Evolutionary conservation across 805 yeast genomes (phyloP).

Genomic region (Lachancea dasiensis): DNA sequence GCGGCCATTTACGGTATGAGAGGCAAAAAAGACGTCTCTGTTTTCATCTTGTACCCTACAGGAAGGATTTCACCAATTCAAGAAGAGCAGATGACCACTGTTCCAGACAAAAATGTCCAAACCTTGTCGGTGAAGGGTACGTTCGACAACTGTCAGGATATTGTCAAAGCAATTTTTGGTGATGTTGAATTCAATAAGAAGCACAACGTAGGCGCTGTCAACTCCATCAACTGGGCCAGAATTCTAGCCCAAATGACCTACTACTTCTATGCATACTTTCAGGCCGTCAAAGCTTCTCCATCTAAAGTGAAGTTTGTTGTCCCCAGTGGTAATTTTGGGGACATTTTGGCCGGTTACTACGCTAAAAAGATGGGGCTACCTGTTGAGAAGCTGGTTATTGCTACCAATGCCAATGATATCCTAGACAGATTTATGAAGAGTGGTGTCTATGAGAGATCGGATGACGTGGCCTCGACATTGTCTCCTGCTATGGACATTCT

Average conservation of each 20-base stretch:
- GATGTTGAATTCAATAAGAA: conserved; percentile 81
- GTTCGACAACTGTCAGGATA: conserved; percentile 96
- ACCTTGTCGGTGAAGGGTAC: conserved; percentile 93
- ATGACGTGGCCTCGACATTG: conserved; percentile 75
- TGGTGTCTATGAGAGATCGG: conserved; percentile 75
- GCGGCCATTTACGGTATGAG: conserved; percentile 98
- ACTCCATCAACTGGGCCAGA: conserved; percentile 99
- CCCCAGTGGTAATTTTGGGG: conserved; percentile 98
- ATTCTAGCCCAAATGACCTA: conserved; percentile 96
- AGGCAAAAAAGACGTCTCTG: conserved; percentile 96
- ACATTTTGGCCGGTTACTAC: conserved; percentile 91
- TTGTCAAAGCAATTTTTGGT: conserved; percentile 88
- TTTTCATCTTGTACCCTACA: conserved; percentile 92
- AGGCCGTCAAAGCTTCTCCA: conserved; percentile 38
- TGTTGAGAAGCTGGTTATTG: conserved; percentile 76
- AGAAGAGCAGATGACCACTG: conserved; percentile 98
- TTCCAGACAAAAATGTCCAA: conserved; percentile 86
- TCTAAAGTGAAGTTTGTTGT: conserved; percentile 76
- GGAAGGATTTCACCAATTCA: conserved; percentile 97
- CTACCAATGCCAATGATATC: conserved; percentile 94
- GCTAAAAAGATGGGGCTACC: conserved; percentile 97
- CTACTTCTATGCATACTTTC: conserved; percentile 89
- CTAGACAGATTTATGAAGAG: conserved; percentile 85
- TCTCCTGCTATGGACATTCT: conserved; percentile 99
- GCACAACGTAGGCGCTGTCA: conserved; percentile 95